phyloP scores from a whole-genome alignment of 1,284 basidiomycete species.

The Pseudozyma pruni region DNA sequence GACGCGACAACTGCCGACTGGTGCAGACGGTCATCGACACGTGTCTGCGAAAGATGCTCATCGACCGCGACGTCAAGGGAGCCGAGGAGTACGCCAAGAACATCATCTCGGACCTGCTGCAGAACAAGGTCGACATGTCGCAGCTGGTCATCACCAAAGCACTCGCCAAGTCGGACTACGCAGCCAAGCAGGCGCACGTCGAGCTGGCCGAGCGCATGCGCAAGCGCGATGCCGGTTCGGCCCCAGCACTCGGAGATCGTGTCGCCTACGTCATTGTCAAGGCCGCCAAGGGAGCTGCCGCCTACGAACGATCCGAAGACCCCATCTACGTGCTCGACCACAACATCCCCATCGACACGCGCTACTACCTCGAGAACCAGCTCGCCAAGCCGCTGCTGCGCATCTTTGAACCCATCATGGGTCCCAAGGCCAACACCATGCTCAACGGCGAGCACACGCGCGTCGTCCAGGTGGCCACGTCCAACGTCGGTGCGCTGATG shows the following conservation, averaged over 20 bases:
- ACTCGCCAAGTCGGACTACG: slow-evolving; percentile 65
- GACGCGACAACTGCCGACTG: slow-evolving; percentile 67
- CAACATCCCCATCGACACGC: slow-evolving; percentile 68
- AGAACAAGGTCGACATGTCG: slow-evolving; percentile 68
- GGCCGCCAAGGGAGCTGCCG: slow-evolving; percentile 64
- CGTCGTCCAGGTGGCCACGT: slow-evolving; percentile 63
- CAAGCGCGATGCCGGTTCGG: slow-evolving; percentile 66
- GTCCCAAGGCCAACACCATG: slow-evolving; percentile 55
- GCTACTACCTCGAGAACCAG: slow-evolving; percentile 68
- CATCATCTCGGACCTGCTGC: slow-evolving; percentile 65
- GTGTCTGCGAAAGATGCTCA: slow-evolving; percentile 67
- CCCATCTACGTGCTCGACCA: slow-evolving; percentile 67
- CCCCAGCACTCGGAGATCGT: slow-evolving; percentile 65
- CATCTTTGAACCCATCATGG: slow-evolving; percentile 68
- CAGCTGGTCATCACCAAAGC: slow-evolving; percentile 68
- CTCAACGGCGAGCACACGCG: slow-evolving; percentile 66
- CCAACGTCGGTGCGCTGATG: slow-evolving; percentile 66
- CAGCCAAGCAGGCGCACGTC: slow-evolving; percentile 66
- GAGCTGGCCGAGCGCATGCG: slow-evolving; percentile 67
- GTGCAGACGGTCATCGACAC: slow-evolving; percentile 68
- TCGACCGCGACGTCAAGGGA: slow-evolving; percentile 66
- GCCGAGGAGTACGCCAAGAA: slow-evolving; percentile 67
- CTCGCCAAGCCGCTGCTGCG: slow-evolving; percentile 66
- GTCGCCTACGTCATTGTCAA: slow-evolving; percentile 68
- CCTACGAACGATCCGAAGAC: slow-evolving; percentile 67